Conservation (phyloP, 176 grass and related monocot species). For the Cymbopogon citratus region DNA sequence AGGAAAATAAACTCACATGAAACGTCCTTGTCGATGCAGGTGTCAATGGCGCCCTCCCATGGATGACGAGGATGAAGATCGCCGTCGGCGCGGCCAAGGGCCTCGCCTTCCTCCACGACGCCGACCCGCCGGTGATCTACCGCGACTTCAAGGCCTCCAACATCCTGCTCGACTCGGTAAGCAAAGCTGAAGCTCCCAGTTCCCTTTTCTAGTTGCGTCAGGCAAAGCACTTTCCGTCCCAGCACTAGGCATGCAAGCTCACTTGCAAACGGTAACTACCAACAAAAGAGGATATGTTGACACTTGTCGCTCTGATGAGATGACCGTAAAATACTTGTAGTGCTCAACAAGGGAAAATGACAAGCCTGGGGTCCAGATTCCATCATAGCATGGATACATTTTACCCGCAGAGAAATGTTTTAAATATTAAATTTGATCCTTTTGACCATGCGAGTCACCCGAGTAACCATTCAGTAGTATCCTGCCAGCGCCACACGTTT, state of each 20-base stretch:
- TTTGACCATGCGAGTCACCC: conserved; percentile 21
- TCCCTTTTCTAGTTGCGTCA: neutral
- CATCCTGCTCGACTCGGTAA: conserved; percentile 64
- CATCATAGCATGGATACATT: neutral
- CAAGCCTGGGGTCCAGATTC: neutral
- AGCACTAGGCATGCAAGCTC: neutral
- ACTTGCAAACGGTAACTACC: conserved; percentile 1
- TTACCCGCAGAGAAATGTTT: neutral
- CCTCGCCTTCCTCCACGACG: conserved; percentile 59
- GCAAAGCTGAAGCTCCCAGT: neutral
- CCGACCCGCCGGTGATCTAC: conserved; percentile 58
- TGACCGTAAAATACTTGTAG: neutral
- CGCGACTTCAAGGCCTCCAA: conserved; percentile 82
- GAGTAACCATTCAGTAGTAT: neutral
- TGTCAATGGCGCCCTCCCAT: conserved; percentile 37
- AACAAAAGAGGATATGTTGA: conserved; percentile 1
- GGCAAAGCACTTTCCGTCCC: neutral
- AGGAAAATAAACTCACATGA: conserved; percentile 24
- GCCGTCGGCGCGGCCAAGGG: conserved; percentile 66
- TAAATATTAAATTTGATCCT: neutral
- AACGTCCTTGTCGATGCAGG: conserved; percentile 31
- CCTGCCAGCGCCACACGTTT: conserved; percentile 28
- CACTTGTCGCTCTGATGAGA: neutral
- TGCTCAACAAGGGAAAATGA: neutral
- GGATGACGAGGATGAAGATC: conserved; percentile 66